Conservation (phyloP, 2,329 filamentous ascomycete species). For the Colletotrichum sp. region DNA sequence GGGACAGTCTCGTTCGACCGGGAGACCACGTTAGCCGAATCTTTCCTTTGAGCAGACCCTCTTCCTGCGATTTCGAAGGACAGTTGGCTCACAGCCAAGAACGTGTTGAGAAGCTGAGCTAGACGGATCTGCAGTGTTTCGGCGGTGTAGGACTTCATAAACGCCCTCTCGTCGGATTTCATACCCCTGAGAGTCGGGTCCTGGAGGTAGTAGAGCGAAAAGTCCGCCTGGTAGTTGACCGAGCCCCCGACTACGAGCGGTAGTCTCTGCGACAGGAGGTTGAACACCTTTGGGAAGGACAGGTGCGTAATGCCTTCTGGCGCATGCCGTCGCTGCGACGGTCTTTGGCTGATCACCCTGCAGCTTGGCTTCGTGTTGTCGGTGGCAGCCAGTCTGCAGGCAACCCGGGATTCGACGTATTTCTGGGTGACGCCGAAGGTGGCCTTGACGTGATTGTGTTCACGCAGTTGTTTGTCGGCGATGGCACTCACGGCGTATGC, state of each 20-base stretch:
- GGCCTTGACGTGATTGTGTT: neutral
- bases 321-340: neutral
- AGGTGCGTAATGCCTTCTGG: neutral
- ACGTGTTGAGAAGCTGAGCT: neutral
- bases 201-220: neutral
- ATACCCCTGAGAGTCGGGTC: neutral
- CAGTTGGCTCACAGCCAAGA: neutral
- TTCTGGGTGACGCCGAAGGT: neutral
- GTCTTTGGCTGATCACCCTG: neutral
- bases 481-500: neutral
- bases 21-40: neutral
- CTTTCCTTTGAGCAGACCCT: neutral
- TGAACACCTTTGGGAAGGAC: neutral
- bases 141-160: neutral
- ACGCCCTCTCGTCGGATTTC: rapidly evolving
- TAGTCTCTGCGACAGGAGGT: neutral
- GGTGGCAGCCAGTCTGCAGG: neutral
- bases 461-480: too few relatives aligned
- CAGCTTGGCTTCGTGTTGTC: neutral
- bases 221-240: neutral
- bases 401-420: neutral
- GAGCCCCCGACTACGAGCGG: constrained; percentile 34
- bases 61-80: neutral
- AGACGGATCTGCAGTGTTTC: neutral
- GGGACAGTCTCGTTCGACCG: neutral